These are phyloP conservation scores for Botryosphaeria dothidea DNA, from an alignment of 2,329 filamentous ascomycete genomes.

Conservation along the genomic window DNA sequence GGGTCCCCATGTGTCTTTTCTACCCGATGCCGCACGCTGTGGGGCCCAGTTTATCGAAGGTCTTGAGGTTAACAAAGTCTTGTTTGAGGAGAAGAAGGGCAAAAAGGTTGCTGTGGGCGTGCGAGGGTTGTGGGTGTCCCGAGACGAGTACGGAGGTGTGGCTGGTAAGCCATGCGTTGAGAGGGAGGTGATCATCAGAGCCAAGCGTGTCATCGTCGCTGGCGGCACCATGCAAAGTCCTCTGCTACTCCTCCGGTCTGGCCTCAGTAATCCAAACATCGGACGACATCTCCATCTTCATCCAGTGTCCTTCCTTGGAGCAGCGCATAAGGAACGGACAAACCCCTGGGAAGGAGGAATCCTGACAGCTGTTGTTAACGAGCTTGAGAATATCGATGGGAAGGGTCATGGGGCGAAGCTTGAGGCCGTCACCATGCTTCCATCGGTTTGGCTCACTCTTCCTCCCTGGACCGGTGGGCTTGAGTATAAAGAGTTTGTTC, in stretches of 20 bases:
- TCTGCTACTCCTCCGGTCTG: slow-evolving; percentile 73
- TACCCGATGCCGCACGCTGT: slow-evolving; percentile 75
- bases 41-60: slow-evolving; percentile 85
- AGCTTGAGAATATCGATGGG: slow-evolving; percentile 79
- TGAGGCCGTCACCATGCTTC: slow-evolving; percentile 75
- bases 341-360: slow-evolving; percentile 69
- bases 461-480: slow-evolving; percentile 69
- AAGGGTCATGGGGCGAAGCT: slow-evolving; percentile 81
- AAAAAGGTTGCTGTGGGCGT: slow-evolving; percentile 68
- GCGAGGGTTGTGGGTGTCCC: slow-evolving; percentile 71
- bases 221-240: slow-evolving; percentile 77
- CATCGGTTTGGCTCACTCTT: slow-evolving; percentile 62
- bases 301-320: slow-evolving; percentile 60
- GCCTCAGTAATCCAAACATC: slow-evolving; percentile 77
- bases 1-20: slow-evolving; percentile 73
- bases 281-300: slow-evolving; percentile 82
- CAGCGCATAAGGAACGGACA: slow-evolving; percentile 69
- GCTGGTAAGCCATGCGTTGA: slow-evolving; percentile 53
- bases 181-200: slow-evolving; percentile 69
- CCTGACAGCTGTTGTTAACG: slow-evolving; percentile 73
- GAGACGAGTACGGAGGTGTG: slow-evolving; percentile 63
- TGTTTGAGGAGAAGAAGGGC: slow-evolving; percentile 62
- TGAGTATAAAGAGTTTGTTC: slow-evolving; percentile 69
- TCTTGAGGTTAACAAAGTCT: slow-evolving; percentile 68
- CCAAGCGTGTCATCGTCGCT: slow-evolving; percentile 78